Base-by-base conservation (phyloP, 192 early-diverging fungal species). In the Phycomyces nitens region DNA sequence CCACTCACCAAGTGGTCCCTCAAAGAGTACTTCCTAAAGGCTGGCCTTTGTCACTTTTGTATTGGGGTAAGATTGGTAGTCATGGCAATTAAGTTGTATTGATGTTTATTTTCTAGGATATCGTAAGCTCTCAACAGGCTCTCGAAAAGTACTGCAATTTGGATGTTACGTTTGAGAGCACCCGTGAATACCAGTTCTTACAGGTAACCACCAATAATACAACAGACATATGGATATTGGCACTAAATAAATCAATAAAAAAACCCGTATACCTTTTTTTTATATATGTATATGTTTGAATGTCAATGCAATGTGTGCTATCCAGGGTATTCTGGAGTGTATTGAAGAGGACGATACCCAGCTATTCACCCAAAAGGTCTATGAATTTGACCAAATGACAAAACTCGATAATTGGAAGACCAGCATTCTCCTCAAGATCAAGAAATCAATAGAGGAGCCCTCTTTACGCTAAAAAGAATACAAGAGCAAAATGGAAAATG, bases 351-450 rank as follows among this genome's bases (percentile, higher is more conserved):
- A 79, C 44, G 94, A 96, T 71, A 73, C 84, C 12, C 88, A 94
- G 57, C 80, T 81, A 11, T 98, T 95, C 62, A 94, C 92, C 6
- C 83, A 89, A 70, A 84, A 83, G 26, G 87, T 95, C 20, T 78
- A 83, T 20, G 86, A 87, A 34, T 97, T 85, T 77, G 94, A 99
- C 75, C 77, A 86, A 55, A 70, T 96, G 60, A 92, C 89, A 21
- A 91, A 92, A 74, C 77, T 99, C 29, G 96, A 99, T 80, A 84
- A 84, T 70, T 99, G 96, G 96, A 99, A 97, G 77, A 97, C 94
- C 15, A 86, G 85, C 34, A 77, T 99, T 51, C 79, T 97, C 55
- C 79, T 97, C 58, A 79, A 81, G 63, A 88, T 96, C 67, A 96
- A 98, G 82, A 91, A 94, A 58, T 47, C 44, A 3, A 47, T 47